These are phyloP conservation scores for Nevesoporus exiguus DNA, from an alignment of 768 basidiomycete genomes.

Conservation along the genomic window DNA sequence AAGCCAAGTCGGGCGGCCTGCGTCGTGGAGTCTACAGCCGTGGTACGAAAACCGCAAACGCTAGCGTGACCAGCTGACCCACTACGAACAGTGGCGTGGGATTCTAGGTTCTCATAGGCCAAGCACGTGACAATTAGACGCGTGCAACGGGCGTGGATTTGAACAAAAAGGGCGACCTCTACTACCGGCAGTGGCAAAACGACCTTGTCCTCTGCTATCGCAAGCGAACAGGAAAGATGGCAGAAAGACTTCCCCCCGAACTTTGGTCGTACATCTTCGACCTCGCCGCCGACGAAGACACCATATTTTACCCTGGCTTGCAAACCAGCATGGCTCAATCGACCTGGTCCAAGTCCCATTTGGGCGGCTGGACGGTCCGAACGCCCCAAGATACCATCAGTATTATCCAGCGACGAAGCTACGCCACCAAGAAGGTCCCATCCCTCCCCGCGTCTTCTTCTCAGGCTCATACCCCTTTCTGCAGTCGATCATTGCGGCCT, in stretches of 20 bases:
- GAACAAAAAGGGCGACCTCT: no score
- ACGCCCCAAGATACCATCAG: conserved; percentile 58
- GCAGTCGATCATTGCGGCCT: conserved; percentile 67
- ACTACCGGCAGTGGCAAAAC: no score
- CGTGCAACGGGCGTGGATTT: no score
- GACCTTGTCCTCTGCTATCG: no score
- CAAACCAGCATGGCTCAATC: conserved; percentile 62
- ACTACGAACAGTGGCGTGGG: no score
- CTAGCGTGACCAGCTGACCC: no score
- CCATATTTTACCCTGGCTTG: conserved; percentile 58
- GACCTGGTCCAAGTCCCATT: conserved; percentile 56
- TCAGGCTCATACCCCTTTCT: neutral
- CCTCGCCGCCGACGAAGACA: conserved; percentile 65
- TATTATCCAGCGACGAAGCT: conserved; percentile 56
- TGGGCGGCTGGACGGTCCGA: conserved; percentile 51
- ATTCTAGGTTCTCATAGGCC: no score
- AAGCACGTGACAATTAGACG: no score
- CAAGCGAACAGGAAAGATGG: conserved; percentile 1
- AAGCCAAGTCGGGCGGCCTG: no score
- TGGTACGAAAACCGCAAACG: no score
- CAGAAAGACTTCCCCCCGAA: conserved; percentile 57
- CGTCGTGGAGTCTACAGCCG: no score
- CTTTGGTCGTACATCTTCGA: conserved; percentile 70
- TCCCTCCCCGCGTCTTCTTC: no score
- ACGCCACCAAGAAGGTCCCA: conserved; percentile 62